These are phyloP conservation scores for Wickerhamiella lipophila DNA, from an alignment of 805 yeast species.

Conservation along the genomic window DNA sequence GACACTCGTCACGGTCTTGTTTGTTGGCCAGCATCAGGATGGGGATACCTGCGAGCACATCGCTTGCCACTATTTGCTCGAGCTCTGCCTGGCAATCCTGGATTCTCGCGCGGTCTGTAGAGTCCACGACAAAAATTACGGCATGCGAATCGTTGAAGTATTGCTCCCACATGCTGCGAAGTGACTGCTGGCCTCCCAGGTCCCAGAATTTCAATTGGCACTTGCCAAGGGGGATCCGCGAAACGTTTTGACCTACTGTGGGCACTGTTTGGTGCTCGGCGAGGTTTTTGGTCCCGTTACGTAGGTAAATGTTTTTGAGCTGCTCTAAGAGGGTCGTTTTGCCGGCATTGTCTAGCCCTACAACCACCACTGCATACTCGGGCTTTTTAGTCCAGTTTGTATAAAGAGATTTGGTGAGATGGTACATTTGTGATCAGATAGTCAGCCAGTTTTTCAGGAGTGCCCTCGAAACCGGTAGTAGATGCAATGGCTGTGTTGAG, in stretches of 20 bases:
- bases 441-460: too few relatives aligned
- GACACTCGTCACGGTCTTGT: constrained; percentile 61
- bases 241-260: constrained; percentile 83
- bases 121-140: constrained; percentile 81
- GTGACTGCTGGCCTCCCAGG: constrained; percentile 85
- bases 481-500: too few relatives aligned
- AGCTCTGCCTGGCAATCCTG: constrained; percentile 69
- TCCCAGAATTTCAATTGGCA: constrained; percentile 75
- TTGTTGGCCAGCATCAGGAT: constrained; percentile 90
- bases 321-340: constrained; percentile 72
- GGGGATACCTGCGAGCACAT: constrained; percentile 65
- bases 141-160: constrained; percentile 83
- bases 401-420: constrained; percentile 49
- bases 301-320: constrained; percentile 42
- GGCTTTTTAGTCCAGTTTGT: constrained; percentile 45
- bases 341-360: constrained; percentile 94
- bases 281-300: constrained; percentile 25
- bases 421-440: constrained; percentile 52
- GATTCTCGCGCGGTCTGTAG: constrained; percentile 70
- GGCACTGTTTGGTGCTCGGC: constrained; percentile 50
- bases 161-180: constrained; percentile 75
- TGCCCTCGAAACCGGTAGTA: too few relatives aligned
- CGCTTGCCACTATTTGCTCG: constrained; percentile 41
- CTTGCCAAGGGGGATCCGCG: constrained; percentile 31
- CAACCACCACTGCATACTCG: constrained; percentile 63